Evolutionary conservation across 495 filamentous ascomycete species (phyloP).

Genomic region (Neurospora sp.): DNA sequence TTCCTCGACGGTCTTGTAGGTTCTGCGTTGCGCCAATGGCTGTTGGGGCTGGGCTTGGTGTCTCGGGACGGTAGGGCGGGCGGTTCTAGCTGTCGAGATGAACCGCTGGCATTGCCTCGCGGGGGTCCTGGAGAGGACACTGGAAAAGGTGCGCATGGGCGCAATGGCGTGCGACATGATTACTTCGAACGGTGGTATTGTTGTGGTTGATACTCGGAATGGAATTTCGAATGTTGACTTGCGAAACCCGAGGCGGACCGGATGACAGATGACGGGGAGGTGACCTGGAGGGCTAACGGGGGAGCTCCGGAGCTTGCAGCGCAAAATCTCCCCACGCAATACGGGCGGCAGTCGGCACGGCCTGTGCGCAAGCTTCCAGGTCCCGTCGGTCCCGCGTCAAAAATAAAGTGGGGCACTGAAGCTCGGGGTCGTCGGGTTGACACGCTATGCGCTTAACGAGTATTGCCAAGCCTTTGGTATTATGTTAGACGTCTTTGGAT

Average conservation of each 20-base stretch:
- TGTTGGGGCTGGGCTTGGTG: slow-evolving; percentile 17
- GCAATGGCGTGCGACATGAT: slow-evolving; percentile 20
- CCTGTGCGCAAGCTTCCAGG: neutral
- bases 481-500: neutral
- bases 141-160: slow-evolving; percentile 14
- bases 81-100: slow-evolving; percentile 17
- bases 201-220: neutral
- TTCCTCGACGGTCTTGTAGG: slow-evolving; percentile 45
- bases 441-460: neutral
- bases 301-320: neutral
- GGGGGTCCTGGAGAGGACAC: slow-evolving; percentile 10
- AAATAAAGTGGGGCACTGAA: neutral
- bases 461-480: neutral
- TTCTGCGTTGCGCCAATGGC: slow-evolving; percentile 24
- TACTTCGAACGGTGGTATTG: neutral
- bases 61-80: slow-evolving; percentile 5
- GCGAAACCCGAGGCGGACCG: neutral
- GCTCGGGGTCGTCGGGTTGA: neutral
- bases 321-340: neutral
- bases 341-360: neutral
- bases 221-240: neutral
- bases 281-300: neutral
- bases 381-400: neutral
- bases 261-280: neutral
- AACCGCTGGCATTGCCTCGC: slow-evolving; percentile 18